Base-by-base conservation (phyloP, 2,329 filamentous ascomycete genomes). In the Ascochyta pisi region DNA sequence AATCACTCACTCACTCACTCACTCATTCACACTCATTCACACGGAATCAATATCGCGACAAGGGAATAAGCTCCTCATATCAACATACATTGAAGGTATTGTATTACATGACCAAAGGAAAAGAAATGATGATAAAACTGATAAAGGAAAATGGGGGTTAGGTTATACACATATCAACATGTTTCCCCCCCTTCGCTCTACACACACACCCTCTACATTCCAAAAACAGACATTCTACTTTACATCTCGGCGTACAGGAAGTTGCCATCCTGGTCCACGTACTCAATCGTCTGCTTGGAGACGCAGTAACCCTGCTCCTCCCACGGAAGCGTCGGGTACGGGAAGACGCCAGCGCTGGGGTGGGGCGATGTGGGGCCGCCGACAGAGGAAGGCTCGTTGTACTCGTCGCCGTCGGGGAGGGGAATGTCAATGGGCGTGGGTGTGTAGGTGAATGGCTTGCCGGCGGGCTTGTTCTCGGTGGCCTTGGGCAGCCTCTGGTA, bases 251-350 rank as follows among this genome's bases (percentile, higher is more conserved):
- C 54, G 45, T 71, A 72, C 57, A 74, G 52, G 57, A 68, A 70
- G 38, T 73, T 70, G 39, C 73, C 73, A 6, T 61, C 51, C 51
- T 60, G 53, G 49, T 75, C 70, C 3, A 75, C 72, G 44, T 75
- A 75, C 61, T 70, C 61, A 45, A 75, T 65, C 16, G 65, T 70
- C 61, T 71, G 67, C 58, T 69, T 56, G 37, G 45, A 67, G 10
- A 64, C 58, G 41, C 73, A 75, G 61, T 73, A 71, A 1, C 70
- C 70, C 50, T 64, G 43, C 60, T 70, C 70, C 27, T 66, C 59
- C 62, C 67, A 69, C 23, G 59, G 64, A 26, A 64, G 44, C 8
- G 52, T 60, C 19, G 60, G 62, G 50, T 60, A 59, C n/a, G 59
- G 57, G 44, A 62, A 61, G 15, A 61, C 42, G 23, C 61, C 61